Base-by-base conservation (phyloP, 495 filamentous ascomycete genomes). In the Durotheca rogersii region DNA sequence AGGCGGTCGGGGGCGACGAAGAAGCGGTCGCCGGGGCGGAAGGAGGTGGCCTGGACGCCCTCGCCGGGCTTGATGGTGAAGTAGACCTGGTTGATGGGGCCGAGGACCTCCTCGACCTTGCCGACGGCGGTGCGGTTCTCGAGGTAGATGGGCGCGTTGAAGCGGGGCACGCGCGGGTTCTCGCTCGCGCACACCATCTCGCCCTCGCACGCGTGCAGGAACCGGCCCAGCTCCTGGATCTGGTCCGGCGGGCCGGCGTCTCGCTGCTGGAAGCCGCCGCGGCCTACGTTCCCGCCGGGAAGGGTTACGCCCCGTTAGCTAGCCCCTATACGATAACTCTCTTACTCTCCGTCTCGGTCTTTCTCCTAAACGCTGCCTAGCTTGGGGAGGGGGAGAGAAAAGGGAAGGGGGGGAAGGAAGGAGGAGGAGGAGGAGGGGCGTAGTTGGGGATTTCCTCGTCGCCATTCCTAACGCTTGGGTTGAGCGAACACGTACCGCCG, bases 101-200 rank as follows among this genome's bases (percentile, higher is more conserved):
- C 90, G 41, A 96, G 82, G 51, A 96, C 88, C 76, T 96, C 91
- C 75, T 95, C 90, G 65, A 95, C 86, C 74, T 94, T 92, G 72
- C 87, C 90, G 70, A 95, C 79, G 62, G 84, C 75, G 37, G 89
- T 85, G 82, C 96, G 97, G 77, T 97, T 97, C 79, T 98, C 91
- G 41, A 97, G 84, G 77, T 91, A 98, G 63, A 97, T 95, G 41
- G 89, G 90, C 30, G 94, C 93, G 75, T 97, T 97, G 85, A 98
- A 98, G 72, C 96, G 95, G 36, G 93, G 93, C 42, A 98, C 86
- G 75, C 96, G 97, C 46, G 88, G 77, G 76, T 96, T 97, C 68
- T 85, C 82, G 43, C 87, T 91, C 72, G 88, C 81, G 84, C 90
- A 95, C 52, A 98, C 83, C 74, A 98, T 89, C 71, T 98, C 93